Base-by-base conservation (phyloP, 2,329 filamentous ascomycete species). In the Cladosporium sp. region DNA sequence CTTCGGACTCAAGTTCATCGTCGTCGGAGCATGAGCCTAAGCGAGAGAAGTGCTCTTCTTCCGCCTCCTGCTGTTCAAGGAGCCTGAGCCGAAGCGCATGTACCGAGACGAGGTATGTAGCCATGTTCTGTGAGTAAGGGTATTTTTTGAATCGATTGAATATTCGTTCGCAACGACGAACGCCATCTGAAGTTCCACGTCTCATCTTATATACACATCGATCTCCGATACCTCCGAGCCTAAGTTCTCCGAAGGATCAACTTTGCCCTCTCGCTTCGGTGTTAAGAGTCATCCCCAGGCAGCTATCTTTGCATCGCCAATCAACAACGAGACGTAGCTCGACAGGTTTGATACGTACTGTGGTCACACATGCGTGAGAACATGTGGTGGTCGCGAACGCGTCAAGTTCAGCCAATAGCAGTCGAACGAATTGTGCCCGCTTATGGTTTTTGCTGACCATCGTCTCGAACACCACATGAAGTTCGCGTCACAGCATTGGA, bases 71-170 rank as follows among this genome's bases (percentile, higher is more conserved):
- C 19, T 37, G 14, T n/a, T 37, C 9, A 42, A 20, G 15, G 34
- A 47, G 43, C 15, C 43, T 36, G 5, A 20, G 47, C 6, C 37
- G n/a, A 5, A 58, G 55, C 2, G 14, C 22, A 17, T 58, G 45
- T 11, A 58, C 8, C 9, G 55, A 51, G 28, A 58, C 5, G 37
- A 25, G 42, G 25, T 51, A 51, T 12, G 55, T 58, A 14, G 55
- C 37, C 52, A 60, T 55, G 19, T 8, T 55, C 9, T 50, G 8
- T 37, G 11, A 17, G 11, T 17, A 7, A 17, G 15, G 30, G 43
- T 15, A 25, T 3, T 25, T 3, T 25, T 25, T 25, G 25, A 25
- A 25, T 25, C 25, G 25, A 25, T 25, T 25, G 3, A 25, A 6
- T 25, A 3, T 4, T 25, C 4, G 17, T 22, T 5, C 11, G 25